phyloP scores from a whole-genome alignment of 192 early-diverging fungal species.

The Helicostylum pulchrum region DNA sequence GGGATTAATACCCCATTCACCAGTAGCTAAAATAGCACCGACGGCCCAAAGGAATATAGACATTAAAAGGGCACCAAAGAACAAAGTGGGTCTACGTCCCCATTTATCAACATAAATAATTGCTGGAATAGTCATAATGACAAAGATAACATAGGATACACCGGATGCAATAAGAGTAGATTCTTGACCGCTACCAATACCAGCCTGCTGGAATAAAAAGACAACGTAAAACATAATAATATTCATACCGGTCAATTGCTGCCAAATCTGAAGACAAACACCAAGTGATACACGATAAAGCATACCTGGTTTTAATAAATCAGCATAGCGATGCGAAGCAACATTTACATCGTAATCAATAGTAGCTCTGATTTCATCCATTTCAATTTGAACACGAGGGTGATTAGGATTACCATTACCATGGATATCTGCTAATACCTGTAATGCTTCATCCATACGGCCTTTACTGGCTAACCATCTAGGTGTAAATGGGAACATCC shows the following conservation, averaged over 20 bases:
- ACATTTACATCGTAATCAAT: slow-evolving; percentile 62
- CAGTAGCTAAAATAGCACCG: slow-evolving; percentile 53
- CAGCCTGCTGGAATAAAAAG: slow-evolving; percentile 54
- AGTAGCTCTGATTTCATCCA: slow-evolving; percentile 67
- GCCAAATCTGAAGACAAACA: slow-evolving; percentile 69
- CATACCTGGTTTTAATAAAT: slow-evolving; percentile 52
- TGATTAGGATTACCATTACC: slow-evolving; percentile 54
- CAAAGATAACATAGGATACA: slow-evolving; percentile 78
- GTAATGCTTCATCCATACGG: slow-evolving; percentile 63
- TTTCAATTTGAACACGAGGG: slow-evolving; percentile 45
- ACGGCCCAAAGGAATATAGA: slow-evolving; percentile 62
- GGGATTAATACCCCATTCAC: slow-evolving; percentile 18
- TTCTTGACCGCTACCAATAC: slow-evolving; percentile 32
- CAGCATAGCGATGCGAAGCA: slow-evolving; percentile 60
- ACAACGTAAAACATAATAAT: slow-evolving; percentile 82
- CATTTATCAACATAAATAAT: slow-evolving; percentile 80
- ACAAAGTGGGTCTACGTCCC: slow-evolving; percentile 81
- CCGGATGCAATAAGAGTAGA: slow-evolving; percentile 61
- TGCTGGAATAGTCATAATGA: slow-evolving; percentile 81
- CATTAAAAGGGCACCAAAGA: slow-evolving; percentile 71
- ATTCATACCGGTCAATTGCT: slow-evolving; percentile 88
- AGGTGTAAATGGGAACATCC: slow-evolving; percentile 82
- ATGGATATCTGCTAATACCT: slow-evolving; percentile 67
- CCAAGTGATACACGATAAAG: slow-evolving; percentile 63
- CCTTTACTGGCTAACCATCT: slow-evolving; percentile 78